A percentile compares a stretch with the other conserved stretches of the same genome.
Conservation (phyloP, 23 red algal genomes). For the Gracilaria vermiculophylla region DNA sequence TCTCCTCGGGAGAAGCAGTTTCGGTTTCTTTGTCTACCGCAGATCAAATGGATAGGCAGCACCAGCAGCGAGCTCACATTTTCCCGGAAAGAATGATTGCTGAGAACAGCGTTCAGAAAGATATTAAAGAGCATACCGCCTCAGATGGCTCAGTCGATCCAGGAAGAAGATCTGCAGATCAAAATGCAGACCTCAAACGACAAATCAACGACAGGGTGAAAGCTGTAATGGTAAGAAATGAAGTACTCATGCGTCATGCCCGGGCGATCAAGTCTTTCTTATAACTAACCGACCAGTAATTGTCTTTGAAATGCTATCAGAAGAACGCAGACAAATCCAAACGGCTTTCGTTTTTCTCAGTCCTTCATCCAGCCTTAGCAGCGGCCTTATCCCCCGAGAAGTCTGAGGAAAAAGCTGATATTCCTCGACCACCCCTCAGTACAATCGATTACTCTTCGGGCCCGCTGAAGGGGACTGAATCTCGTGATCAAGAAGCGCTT, state of each 20-base stretch:
- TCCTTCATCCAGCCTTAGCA: constrained; percentile 43
- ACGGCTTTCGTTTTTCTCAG: constrained; percentile 41
- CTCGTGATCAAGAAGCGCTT: constrained; percentile 26
- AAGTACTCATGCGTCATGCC: background rate
- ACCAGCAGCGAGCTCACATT: background rate
- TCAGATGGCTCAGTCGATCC: background rate
- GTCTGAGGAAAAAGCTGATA: background rate
- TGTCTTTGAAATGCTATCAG: background rate
- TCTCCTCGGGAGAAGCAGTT: background rate
- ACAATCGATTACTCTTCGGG: constrained; percentile 26
- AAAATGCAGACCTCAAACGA: background rate
- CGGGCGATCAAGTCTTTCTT: background rate
- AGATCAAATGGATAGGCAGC: background rate
- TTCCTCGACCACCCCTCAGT: constrained; percentile 12
- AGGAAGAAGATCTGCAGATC: background rate
- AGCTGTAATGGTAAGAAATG: background rate
- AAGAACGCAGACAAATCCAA: constrained; percentile 22
- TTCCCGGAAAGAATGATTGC: background rate
- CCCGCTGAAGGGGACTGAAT: constrained; percentile 40
- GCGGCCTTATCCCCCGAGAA: constrained; percentile 31
- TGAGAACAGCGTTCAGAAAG: background rate
- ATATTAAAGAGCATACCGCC: background rate
- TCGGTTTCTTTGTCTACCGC: background rate
- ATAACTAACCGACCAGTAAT: background rate
- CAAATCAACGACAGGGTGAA: background rate